Conservation (phyloP, 148 eudicot genomes). For the Cornus kousa region DNA sequence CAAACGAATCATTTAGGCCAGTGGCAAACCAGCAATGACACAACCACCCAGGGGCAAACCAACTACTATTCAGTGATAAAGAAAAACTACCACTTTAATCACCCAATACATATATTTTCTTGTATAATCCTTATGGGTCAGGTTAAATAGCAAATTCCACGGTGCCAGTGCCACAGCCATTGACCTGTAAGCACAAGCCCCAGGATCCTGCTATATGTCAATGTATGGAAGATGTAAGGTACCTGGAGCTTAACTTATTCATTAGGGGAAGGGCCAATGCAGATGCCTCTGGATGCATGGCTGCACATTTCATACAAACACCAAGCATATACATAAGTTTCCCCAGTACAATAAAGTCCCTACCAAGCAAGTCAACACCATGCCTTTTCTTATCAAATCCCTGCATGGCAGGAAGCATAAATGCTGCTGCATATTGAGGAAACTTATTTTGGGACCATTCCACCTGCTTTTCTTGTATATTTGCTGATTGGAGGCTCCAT, state of each 20-base stretch:
- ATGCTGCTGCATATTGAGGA: conserved; percentile 86
- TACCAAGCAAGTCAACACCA: conserved; percentile 89
- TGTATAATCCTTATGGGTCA: background rate
- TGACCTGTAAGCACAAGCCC: background rate
- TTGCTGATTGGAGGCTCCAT: conserved; percentile 47
- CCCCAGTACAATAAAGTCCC: conserved; percentile 89
- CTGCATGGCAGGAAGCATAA: conserved; percentile 98
- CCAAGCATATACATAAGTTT: conserved; percentile 92
- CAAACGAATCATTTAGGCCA: background rate
- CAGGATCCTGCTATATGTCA: background rate
- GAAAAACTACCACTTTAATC: background rate
- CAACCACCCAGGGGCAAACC: background rate
- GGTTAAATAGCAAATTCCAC: background rate
- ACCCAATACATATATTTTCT: background rate
- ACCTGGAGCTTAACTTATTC: conserved; percentile 92
- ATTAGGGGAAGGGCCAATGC: conserved; percentile 68
- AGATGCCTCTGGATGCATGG: conserved; percentile 97
- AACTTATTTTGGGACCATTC: conserved; percentile 72
- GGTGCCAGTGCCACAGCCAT: background rate
- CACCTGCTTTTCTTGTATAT: conserved; percentile 33
- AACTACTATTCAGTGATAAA: background rate
- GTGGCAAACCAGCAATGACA: background rate
- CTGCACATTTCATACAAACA: conserved; percentile 78
- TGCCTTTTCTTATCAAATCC: conserved; percentile 94
- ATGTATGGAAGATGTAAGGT: conserved; percentile 15